A percentile compares a stretch with the other conserved stretches of the same genome.
Evolutionary conservation across 768 basidiomycete genomes (phyloP).

Genomic region (Pisolithus orientalis): DNA sequence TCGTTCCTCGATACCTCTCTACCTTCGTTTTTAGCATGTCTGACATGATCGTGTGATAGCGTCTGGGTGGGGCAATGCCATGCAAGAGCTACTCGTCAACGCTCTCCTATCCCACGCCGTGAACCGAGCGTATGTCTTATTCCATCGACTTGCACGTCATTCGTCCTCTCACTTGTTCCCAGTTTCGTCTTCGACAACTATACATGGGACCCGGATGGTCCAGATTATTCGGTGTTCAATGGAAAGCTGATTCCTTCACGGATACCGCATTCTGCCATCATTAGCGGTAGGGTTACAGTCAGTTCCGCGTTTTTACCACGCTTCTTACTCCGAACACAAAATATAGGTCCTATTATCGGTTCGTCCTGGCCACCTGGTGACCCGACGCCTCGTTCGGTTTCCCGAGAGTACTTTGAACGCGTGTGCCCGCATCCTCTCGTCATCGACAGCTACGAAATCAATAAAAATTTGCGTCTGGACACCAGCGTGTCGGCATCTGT

Average conservation of each 20-base stretch:
- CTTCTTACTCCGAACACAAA: neutral
- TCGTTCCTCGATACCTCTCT: neutral
- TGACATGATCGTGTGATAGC: slow-evolving; percentile 19
- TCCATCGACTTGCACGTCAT: neutral
- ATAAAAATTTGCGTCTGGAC: slow-evolving; percentile 13
- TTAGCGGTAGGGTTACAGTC: slow-evolving; percentile 35
- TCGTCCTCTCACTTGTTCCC: neutral
- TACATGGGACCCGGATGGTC: slow-evolving; percentile 41
- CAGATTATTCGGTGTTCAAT: slow-evolving; percentile 41
- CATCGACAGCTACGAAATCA: slow-evolving; percentile 23
- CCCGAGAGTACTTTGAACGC: slow-evolving; percentile 36
- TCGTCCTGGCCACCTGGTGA: slow-evolving; percentile 31
- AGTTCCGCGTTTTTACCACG: neutral
- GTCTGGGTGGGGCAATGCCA: slow-evolving; percentile 56
- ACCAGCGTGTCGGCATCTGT: slow-evolving; percentile 24
- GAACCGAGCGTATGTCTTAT: slow-evolving; percentile 40
- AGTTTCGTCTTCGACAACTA: slow-evolving; percentile 58
- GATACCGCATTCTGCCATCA: slow-evolving; percentile 48
- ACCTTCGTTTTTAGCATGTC: neutral
- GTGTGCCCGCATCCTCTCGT: slow-evolving; percentile 40
- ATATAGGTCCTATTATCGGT: slow-evolving; percentile 39
- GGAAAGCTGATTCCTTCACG: slow-evolving; percentile 47
- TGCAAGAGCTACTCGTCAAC: slow-evolving; percentile 53
- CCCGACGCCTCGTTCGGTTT: slow-evolving; percentile 39
- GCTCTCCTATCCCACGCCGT: slow-evolving; percentile 42